Evolutionary conservation across 495 filamentous ascomycete genomes (phyloP).

Genomic region (Lichenothelia convexa): DNA sequence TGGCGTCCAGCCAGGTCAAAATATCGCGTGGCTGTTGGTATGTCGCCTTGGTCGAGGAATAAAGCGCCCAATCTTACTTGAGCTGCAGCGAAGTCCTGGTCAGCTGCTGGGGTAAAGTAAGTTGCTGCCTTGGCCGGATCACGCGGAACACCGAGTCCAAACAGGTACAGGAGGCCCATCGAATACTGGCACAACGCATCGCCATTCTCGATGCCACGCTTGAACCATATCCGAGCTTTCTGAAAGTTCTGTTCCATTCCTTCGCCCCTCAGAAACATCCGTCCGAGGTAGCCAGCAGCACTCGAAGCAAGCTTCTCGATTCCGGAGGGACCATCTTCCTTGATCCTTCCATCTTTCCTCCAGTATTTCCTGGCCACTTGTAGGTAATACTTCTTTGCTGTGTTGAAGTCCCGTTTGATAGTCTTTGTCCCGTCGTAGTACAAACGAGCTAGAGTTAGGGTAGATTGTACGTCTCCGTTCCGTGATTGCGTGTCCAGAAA

Average conservation of each 20-base stretch:
- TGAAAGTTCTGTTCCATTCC: constrained; percentile 64
- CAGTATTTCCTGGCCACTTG: constrained; percentile 73
- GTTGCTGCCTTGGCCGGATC: constrained; percentile 58
- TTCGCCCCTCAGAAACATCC: constrained; percentile 88
- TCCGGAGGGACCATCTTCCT: constrained; percentile 28
- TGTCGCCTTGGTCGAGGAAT: constrained; percentile 77
- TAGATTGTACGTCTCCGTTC: constrained; percentile 84
- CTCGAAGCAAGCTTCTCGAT: constrained; percentile 75
- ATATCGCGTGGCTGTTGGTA: constrained; percentile 58
- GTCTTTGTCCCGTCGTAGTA: constrained; percentile 77
- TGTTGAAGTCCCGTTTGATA: constrained; percentile 50
- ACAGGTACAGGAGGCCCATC: constrained; percentile 68
- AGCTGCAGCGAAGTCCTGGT: constrained; percentile 66
- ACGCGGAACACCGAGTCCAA: constrained; percentile 62
- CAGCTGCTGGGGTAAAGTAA: constrained; percentile 66
- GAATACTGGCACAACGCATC: constrained; percentile 78
- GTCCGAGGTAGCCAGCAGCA: constrained; percentile 75
- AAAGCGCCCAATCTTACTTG: constrained; percentile 71
- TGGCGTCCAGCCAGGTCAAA: constrained; percentile 87
- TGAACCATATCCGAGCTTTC: constrained; percentile 71
- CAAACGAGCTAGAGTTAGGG: constrained; percentile 70
- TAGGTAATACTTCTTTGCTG: constrained; percentile 68
- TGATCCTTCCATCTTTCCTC: constrained; percentile 52
- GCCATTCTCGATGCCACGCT: constrained; percentile 55
- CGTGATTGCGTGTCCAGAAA: constrained; percentile 86